phyloP scores from a whole-genome alignment of 495 filamentous ascomycete genomes.

The Neurospora sp. region DNA sequence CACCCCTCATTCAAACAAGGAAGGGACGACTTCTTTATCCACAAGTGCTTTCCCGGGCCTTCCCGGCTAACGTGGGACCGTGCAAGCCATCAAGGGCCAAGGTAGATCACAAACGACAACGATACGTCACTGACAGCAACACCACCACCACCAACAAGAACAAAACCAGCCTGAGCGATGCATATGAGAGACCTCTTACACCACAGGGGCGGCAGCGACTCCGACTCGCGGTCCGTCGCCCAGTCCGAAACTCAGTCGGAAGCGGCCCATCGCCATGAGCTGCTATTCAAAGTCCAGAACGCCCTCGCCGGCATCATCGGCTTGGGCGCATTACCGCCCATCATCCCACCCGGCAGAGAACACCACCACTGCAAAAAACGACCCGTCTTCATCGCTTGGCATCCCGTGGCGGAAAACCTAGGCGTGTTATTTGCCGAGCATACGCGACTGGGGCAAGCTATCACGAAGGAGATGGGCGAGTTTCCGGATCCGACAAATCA shows the following conservation, averaged over 20 bases:
- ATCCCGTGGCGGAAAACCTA: conserved; percentile 32
- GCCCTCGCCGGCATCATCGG: not conserved
- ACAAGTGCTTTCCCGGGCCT: too few species aligned
- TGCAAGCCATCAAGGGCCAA: not conserved
- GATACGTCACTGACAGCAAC: not conserved
- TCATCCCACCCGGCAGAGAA: not conserved
- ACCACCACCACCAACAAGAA: not conserved
- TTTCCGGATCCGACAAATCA: conserved; percentile 42
- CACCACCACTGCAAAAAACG: not conserved
- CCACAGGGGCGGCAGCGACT: not conserved
- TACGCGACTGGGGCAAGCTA: conserved; percentile 31
- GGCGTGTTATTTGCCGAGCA: conserved; percentile 37
- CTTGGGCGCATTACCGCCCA: not conserved
- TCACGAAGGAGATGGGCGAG: conserved; percentile 29
- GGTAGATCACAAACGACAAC: not conserved
- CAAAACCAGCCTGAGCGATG: not conserved
- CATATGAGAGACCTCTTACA: not conserved
- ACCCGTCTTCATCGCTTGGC: conserved; percentile 35
- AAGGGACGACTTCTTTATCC: too few species aligned
- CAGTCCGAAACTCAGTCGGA: not conserved
- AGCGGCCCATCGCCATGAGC: not conserved
- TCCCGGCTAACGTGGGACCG: too few species aligned
- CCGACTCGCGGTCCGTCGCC: not conserved
- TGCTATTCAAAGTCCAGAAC: not conserved
- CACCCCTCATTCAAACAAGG: not conserved